A percentile compares a stretch with the other conserved stretches of the same genome.
Evolutionary conservation across 148 eudicot genomes (phyloP).

Genomic region (Chenopodium berlandieri): DNA sequence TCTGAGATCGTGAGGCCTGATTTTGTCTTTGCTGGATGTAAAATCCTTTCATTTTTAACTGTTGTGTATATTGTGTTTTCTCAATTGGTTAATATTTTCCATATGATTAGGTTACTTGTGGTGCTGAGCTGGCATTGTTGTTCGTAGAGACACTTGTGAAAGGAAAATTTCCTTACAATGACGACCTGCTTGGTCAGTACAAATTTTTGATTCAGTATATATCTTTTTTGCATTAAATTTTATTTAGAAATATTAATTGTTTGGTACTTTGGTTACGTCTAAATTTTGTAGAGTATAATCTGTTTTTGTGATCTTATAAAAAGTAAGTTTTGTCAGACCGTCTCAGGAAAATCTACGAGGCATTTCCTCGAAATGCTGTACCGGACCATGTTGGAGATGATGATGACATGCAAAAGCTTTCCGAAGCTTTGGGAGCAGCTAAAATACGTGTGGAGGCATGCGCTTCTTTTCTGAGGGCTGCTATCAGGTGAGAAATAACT

Average conservation of each 20-base stretch:
- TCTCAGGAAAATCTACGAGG: constrained; percentile 77
- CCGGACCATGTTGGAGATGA: constrained; percentile 79
- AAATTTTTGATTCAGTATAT: constrained; percentile 1
- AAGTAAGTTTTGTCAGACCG: constrained; percentile 47
- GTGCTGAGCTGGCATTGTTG: constrained; percentile 83
- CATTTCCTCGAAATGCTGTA: constrained; percentile 68
- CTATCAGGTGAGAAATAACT: constrained; percentile 54
- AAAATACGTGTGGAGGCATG: constrained; percentile 86
- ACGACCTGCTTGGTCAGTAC: constrained; percentile 68
- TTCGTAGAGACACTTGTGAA: constrained; percentile 82
- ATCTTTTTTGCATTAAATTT: not conserved
- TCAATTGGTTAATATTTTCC: constrained; percentile 7
- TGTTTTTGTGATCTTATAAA: constrained; percentile 22
- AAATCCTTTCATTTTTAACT: not conserved
- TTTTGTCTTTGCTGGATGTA: not conserved
- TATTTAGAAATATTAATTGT: not conserved
- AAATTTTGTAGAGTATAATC: not conserved
- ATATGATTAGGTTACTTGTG: constrained; percentile 75
- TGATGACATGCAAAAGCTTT: constrained; percentile 78
- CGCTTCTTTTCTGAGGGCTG: constrained; percentile 81
- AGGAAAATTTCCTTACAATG: constrained; percentile 61
- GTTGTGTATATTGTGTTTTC: not conserved
- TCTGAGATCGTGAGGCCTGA: not conserved
- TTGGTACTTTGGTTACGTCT: not conserved
- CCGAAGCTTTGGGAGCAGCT: constrained; percentile 88